Evolutionary conservation across 2,329 filamentous ascomycete genomes (phyloP).

Genomic region (Parastagonospora avenae): DNA sequence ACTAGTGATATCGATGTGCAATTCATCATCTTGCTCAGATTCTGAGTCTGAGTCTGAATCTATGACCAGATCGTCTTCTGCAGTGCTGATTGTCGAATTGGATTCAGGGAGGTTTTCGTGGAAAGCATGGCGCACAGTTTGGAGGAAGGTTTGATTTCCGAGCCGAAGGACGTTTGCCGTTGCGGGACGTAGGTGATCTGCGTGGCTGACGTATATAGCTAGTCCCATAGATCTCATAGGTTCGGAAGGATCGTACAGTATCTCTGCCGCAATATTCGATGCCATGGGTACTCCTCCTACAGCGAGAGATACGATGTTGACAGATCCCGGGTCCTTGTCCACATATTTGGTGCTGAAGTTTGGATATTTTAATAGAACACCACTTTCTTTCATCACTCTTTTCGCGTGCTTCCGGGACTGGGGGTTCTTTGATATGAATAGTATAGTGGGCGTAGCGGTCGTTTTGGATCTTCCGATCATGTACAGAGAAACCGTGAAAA

Average conservation of each 20-base stretch:
- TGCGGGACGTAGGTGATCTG: background rate
- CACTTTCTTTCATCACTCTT: conserved; percentile 2
- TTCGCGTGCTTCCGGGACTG: background rate
- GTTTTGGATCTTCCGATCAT: background rate
- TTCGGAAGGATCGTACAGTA: background rate
- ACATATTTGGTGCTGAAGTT: conserved; percentile 1
- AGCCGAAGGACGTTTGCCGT: conserved; percentile 6
- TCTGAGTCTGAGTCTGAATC: no score
- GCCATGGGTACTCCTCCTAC: background rate
- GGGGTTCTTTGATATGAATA: background rate
- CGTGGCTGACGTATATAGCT: background rate
- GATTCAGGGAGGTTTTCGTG: no score
- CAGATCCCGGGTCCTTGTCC: conserved; percentile 6
- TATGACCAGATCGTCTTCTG: no score
- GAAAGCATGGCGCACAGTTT: no score
- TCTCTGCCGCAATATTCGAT: background rate
- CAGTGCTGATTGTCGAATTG: no score
- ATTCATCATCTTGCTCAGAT: no score
- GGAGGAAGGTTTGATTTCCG: no score
- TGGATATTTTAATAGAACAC: background rate
- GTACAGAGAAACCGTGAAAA: conserved; percentile 2
- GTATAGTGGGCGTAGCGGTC: background rate
- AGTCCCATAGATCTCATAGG: background rate
- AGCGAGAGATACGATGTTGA: conserved; percentile 7
- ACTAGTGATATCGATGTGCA: no score